Conservation (phyloP, 495 filamentous ascomycete genomes). For the Aspergillus sparsus region DNA sequence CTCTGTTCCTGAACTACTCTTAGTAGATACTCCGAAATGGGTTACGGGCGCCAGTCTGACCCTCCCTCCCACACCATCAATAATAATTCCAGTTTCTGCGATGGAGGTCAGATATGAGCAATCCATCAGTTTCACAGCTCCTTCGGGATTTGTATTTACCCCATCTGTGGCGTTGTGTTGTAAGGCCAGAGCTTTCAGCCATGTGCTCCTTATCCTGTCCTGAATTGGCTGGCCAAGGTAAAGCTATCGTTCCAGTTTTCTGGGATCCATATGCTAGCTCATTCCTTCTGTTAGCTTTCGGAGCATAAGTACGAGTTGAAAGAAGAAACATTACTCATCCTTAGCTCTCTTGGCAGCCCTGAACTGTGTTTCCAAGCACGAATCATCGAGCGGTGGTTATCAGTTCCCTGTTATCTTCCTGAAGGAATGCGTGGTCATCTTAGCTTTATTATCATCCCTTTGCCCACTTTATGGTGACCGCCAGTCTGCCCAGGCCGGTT, state of each 20-base stretch:
- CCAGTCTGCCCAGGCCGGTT: conserved; percentile 19
- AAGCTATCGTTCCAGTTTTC: conserved; percentile 11
- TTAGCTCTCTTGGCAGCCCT: conserved; percentile 9
- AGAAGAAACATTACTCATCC: conserved; percentile 11
- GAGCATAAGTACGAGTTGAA: conserved; percentile 17
- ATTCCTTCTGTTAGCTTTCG: conserved; percentile 8
- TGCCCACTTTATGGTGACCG: conserved; percentile 12
- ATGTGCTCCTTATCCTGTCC: conserved; percentile 13
- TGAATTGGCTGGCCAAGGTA: conserved; percentile 21
- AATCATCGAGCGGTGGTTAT: conserved; percentile 1
- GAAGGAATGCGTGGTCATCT: conserved; percentile 8
- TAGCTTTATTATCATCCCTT: conserved; percentile 8
- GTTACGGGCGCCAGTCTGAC: too few species aligned
- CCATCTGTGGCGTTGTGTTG: neutral
- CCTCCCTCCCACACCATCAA: too few species aligned
- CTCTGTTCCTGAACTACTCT: neutral
- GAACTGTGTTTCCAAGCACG: neutral
- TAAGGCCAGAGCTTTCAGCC: conserved; percentile 14
- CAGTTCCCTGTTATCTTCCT: conserved; percentile 3
- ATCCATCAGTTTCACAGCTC: neutral
- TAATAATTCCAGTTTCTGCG: too few species aligned
- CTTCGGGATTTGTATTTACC: neutral
- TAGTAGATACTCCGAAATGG: too few species aligned
- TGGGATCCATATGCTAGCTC: conserved; percentile 14
- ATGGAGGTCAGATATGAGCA: too few species aligned